phyloP scores from a whole-genome alignment of 106 monocot genomes.

The Platanthera guangdongensis region DNA sequence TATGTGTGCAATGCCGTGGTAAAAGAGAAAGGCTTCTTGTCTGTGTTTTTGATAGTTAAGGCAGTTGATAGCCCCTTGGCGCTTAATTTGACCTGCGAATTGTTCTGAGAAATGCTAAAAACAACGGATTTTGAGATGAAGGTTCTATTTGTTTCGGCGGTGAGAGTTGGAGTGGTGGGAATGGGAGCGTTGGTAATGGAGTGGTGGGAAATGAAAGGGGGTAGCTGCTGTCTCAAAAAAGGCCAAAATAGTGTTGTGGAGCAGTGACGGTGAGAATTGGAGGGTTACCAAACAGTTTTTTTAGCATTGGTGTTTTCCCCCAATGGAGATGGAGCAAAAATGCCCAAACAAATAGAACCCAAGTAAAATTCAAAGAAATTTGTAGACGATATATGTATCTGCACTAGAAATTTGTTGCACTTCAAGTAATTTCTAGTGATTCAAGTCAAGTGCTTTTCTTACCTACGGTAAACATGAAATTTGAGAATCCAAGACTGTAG shows the following conservation, averaged over 20 bases:
- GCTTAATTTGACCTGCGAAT: constrained; percentile 45
- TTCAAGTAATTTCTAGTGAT: not conserved
- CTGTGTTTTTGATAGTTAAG: constrained; percentile 65
- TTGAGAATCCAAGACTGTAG: not conserved
- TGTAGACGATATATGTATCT: not conserved
- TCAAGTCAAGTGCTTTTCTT: not conserved
- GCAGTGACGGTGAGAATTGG: too few relatives aligned
- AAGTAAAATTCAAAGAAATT: not conserved
- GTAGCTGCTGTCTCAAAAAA: too few relatives aligned
- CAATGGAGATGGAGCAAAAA: too few relatives aligned
- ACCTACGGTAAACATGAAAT: not conserved
- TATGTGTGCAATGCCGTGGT: constrained; percentile 86
- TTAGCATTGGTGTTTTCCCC: too few relatives aligned
- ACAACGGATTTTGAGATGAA: not conserved
- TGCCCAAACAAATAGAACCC: too few relatives aligned
- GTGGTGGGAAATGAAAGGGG: too few relatives aligned
- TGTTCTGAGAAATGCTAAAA: not conserved
- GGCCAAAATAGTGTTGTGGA: too few relatives aligned
- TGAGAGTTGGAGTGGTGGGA: too few relatives aligned
- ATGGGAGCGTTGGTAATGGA: too few relatives aligned
- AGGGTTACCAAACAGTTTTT: too few relatives aligned
- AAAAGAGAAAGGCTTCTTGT: constrained; percentile 79
- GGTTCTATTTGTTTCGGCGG: too few relatives aligned
- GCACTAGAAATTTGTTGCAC: not conserved
- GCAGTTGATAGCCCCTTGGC: constrained; percentile 51